Evolutionary conservation across 169 alveolate species (phyloP), one percentile per base, ranked within the genome.

Genomic region (Plasmodium cynomolgi): DNA sequence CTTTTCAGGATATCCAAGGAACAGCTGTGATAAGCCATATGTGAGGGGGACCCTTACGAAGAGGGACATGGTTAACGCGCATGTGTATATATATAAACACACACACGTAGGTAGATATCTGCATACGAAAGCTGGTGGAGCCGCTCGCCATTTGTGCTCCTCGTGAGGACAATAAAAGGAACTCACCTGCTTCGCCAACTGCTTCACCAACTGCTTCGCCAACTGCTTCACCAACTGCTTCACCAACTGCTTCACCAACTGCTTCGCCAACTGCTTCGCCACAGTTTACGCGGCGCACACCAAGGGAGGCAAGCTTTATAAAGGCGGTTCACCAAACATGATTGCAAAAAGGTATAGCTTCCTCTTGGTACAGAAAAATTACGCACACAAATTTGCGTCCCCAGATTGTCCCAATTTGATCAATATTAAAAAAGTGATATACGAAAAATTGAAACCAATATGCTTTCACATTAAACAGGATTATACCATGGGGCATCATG

Each of bases 381-480:
- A 80, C 29, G 97, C 96, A 74, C 98, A 96, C 83, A 96, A 95
- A 95, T 96, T 93, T 91, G 97, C 97, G 23, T 95, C 98, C 8
- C 98, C 98, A 29, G 96, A 91, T 58, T 93, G 96, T 33, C 98
- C 97, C 5, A 95, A 96, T 37, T 84, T 96, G 77, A 95, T 95
- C 15, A 93, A 95, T 26, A 88, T 96, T 54, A 83, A 90, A 90
- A 83, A 95, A 31, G 96, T 96, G 29, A 95, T 96, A 75, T 95
- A 93, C 50, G 97, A 97, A 54, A 96, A 97, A 80, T 81, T 97
- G 58, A 97, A 97, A 72, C 98, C 98, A 17, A 96, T 97, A 54
- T 96, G 97, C 84, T 97, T 97, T 95, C 95, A 93, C 82, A 88
- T 97, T 20, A 96, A 97, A 74, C 97, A 97, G 68, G 98, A 97